phyloP scores from a whole-genome alignment of 2,329 filamentous ascomycete genomes.

The Metarhizium robertsii region DNA sequence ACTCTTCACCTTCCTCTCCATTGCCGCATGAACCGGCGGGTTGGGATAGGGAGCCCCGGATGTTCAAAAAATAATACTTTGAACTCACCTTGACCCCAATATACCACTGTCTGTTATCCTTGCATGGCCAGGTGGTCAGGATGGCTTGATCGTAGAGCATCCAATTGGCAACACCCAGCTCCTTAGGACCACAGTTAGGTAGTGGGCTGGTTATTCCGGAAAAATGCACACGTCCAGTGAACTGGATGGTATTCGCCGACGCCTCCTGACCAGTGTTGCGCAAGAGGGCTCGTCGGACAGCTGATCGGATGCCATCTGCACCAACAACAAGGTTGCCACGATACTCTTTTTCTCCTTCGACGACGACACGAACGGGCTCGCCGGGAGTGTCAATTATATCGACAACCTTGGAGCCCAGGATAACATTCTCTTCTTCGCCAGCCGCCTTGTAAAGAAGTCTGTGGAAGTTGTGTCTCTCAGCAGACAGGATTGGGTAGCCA shows the following conservation, averaged over 20 bases:
- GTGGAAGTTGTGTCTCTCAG: conserved; percentile 11
- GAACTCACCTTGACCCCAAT: conserved; percentile 11
- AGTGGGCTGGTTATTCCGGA: conserved; percentile 10
- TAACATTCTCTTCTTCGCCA: conserved; percentile 4
- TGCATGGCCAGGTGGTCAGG: conserved; percentile 12
- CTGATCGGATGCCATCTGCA: conserved; percentile 11
- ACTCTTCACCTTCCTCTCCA: too few species aligned
- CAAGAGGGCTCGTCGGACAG: conserved; percentile 7
- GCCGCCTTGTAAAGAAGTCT: conserved; percentile 8
- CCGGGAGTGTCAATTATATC: conserved; percentile 7
- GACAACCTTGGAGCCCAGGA: conserved; percentile 7
- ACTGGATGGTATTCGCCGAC: conserved; percentile 9
- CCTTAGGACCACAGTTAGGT: conserved; percentile 5
- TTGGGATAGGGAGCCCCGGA: too few species aligned
- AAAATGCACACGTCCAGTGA: conserved; percentile 11
- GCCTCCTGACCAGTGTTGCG: conserved; percentile 2
- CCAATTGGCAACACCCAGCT: conserved; percentile 11
- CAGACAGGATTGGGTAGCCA: conserved; percentile 9
- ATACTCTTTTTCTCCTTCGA: conserved; percentile 5
- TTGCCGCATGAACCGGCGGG: too few species aligned
- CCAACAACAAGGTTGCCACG: conserved; percentile 8
- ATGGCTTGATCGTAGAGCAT: conserved; percentile 12
- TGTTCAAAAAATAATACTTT: background rate
- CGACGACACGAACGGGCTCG: conserved; percentile 6
- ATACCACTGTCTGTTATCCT: conserved; percentile 12